These are phyloP conservation scores for Rhazya stricta DNA, from an alignment of 257 asterid species.

Conservation along the genomic window DNA sequence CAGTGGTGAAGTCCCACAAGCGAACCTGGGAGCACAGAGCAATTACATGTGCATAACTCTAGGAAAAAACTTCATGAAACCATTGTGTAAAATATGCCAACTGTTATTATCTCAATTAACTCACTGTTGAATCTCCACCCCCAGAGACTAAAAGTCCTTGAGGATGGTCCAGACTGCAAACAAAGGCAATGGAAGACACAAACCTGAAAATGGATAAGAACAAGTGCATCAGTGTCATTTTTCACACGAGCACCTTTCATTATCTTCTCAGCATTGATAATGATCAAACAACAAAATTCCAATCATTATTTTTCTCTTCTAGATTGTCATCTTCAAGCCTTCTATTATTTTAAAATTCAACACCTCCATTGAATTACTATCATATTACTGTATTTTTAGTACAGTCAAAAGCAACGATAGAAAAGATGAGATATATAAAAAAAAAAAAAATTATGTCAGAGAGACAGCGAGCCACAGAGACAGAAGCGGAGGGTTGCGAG, in stretches of 20 bases:
- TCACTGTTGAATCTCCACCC: conserved; percentile 96
- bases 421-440: neutral
- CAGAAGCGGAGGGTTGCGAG: too few species aligned
- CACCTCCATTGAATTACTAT: neutral
- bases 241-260: neutral
- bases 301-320: neutral
- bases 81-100: neutral
- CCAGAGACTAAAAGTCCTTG: conserved; percentile 72
- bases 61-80: neutral
- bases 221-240: conserved; percentile 1
- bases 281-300: too few species aligned
- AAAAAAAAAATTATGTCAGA: neutral
- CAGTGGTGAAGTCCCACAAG: conserved; percentile 73
- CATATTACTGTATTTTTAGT: neutral
- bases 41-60: conserved; percentile 1
- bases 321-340: neutral
- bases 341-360: neutral
- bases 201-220: conserved; percentile 47
- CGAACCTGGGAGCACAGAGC: conserved; percentile 57
- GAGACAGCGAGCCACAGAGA: neutral
- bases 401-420: neutral
- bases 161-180: conserved; percentile 39
- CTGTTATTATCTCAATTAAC: conserved; percentile 26
- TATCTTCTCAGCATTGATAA: neutral
- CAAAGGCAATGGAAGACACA: conserved; percentile 74